These are phyloP conservation scores for Aspergillus sp. DNA, from an alignment of 2,329 filamentous ascomycete genomes.

Conservation along the genomic window DNA sequence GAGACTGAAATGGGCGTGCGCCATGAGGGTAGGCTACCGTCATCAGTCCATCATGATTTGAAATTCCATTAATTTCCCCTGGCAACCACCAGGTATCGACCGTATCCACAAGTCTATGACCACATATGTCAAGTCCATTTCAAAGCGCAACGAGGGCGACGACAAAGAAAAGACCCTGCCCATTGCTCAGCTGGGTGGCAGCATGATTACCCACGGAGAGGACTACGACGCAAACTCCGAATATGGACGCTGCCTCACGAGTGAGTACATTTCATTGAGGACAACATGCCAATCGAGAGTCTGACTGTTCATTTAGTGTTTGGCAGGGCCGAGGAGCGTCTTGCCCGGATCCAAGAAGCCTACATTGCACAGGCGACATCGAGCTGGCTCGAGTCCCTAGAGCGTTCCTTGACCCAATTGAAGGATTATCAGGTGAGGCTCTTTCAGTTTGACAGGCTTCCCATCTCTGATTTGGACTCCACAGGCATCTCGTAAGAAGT, in stretches of 20 bases:
- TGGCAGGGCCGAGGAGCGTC: constrained; percentile 84
- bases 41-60: background rate
- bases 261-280: constrained; percentile 51
- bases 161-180: constrained; percentile 88
- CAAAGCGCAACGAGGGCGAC: constrained; percentile 80
- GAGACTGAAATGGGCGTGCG: constrained; percentile 89
- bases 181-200: constrained; percentile 76
- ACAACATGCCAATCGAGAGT: background rate
- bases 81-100: constrained; percentile 74
- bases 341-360: constrained; percentile 82
- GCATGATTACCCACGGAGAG: constrained; percentile 87
- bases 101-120: constrained; percentile 85
- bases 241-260: constrained; percentile 82
- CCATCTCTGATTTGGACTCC: constrained; percentile 18
- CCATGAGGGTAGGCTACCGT: constrained; percentile 70
- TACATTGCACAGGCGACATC: constrained; percentile 78
- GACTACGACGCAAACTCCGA: constrained; percentile 91
- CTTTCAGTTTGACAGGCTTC: background rate
- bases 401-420: constrained; percentile 89
- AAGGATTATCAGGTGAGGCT: constrained; percentile 85
- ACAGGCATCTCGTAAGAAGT: constrained; percentile 84
- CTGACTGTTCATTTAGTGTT: constrained; percentile 56
- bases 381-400: constrained; percentile 89
- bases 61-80: constrained; percentile 20
- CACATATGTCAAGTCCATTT: constrained; percentile 83